Conservation (phyloP, 345 rosid genomes). For the Ceriops decandra region DNA sequence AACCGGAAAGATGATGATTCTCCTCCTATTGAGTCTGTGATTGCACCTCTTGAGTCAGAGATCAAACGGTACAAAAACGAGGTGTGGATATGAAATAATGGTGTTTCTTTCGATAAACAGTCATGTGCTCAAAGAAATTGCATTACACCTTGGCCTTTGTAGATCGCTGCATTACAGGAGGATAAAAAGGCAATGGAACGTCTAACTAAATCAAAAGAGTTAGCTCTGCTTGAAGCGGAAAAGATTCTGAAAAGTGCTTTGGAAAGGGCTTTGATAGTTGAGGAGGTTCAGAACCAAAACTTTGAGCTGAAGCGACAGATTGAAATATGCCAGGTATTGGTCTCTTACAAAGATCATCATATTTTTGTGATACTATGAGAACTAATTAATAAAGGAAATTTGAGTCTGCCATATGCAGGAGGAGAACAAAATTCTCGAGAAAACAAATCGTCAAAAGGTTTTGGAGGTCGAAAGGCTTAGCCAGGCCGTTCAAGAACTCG, state of each 20-base stretch:
- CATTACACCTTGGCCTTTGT: neutral
- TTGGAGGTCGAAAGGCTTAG: slow-evolving; percentile 84
- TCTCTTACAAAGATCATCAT: neutral
- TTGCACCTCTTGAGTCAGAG: slow-evolving; percentile 87
- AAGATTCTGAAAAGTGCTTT: slow-evolving; percentile 71
- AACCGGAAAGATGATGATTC: slow-evolving; percentile 64
- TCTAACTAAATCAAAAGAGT: slow-evolving; percentile 76
- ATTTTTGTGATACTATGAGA: neutral
- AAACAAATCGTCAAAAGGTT: slow-evolving; percentile 87
- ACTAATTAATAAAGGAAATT: slow-evolving; percentile 3
- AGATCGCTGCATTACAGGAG: slow-evolving; percentile 70
- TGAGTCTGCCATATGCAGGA: slow-evolving; percentile 40
- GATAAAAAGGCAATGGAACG: slow-evolving; percentile 92
- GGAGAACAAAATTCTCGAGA: slow-evolving; percentile 87
- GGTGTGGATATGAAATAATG: slow-evolving; percentile 33
- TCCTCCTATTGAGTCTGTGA: slow-evolving; percentile 55
- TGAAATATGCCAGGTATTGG: slow-evolving; percentile 69
- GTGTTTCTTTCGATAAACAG: neutral
- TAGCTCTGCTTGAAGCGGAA: slow-evolving; percentile 89
- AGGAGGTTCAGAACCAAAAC: slow-evolving; percentile 92
- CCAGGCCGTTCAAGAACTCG: slow-evolving; percentile 72
- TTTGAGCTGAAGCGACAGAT: slow-evolving; percentile 76
- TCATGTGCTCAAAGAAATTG: no score
- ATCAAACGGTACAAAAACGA: slow-evolving; percentile 67
- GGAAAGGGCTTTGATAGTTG: slow-evolving; percentile 91